Evolutionary conservation across 2,329 filamentous ascomycete genomes (phyloP), one percentile per base, ranked within the genome.

Genomic region (Bimuria novae-zelandiae): DNA sequence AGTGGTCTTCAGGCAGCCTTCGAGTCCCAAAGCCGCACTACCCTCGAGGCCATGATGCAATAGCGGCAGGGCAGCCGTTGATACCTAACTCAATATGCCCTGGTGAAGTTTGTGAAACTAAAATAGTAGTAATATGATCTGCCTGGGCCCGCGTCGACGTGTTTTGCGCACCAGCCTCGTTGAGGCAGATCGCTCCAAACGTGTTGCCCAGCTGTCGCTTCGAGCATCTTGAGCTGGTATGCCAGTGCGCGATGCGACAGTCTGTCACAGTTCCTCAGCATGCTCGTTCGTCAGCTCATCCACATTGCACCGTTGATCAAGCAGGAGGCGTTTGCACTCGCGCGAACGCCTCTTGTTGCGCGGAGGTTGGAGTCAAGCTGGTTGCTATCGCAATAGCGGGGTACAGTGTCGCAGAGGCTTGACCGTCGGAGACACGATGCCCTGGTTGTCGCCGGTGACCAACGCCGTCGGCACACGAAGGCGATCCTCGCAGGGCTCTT

Each of bases 341-440:
- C 40, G 47, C 39, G 41, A 27, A 32, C 33, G 37, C 11, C 23
- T 46, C 22, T 12, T 50, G 52, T 33, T 29, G 49, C 36, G 52
- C 45, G 54, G 48, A 40, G 56, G 55, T 48, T 46, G 43, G 43
- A 4, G 16, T 29, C 39, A 19, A n/a, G n/a, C 14, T 33, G 36
- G 25, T 63, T 53, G 59, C 56, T 54, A 56, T 66, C 55, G 62
- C 54, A 49, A 63, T 64, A 61, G 62, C 61, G 60, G 64, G 64
- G 60, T 54, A 60, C 60, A 49, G 50, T 39, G 45, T 45, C 14
- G 22, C 50, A 36, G 52, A 35, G 46, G 41, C 23, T 43, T 42
- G 16, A 35, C 25, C 36, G 27, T 39, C n/a, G n/a, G n/a, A n/a
- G n/a, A n/a, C n/a, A n/a, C n/a, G n/a, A n/a, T 12, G 32, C 21